Conservation (phyloP, 306 rosid genomes). For the Albizia julibrissin region DNA sequence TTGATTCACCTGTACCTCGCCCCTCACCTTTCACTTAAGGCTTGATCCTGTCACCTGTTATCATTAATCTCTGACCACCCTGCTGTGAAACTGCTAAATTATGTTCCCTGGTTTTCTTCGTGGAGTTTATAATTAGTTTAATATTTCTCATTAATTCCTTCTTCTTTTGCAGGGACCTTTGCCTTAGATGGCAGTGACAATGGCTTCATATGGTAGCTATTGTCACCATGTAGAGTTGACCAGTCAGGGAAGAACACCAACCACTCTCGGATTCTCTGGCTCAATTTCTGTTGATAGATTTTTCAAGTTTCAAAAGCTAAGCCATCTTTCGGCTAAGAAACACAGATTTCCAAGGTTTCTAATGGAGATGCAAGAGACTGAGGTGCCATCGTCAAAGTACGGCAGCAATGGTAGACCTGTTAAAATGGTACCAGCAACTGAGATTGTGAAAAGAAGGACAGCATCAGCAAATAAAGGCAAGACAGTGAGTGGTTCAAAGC, state of each 20-base stretch:
- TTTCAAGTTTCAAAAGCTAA: conserved; percentile 38
- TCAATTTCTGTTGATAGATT: conserved; percentile 53
- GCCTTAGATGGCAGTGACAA: conserved; percentile 57
- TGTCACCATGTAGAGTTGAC: conserved; percentile 47
- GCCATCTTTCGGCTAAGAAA: conserved; percentile 26
- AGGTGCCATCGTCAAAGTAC: conserved; percentile 49
- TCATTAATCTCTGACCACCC: background rate
- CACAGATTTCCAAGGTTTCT: conserved; percentile 36
- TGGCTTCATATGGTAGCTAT: conserved; percentile 68
- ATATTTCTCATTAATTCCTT: conserved; percentile 15
- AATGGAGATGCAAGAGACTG: conserved; percentile 62
- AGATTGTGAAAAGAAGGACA: conserved; percentile 54
- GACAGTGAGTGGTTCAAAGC: conserved; percentile 57
- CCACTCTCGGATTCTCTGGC: conserved; percentile 60
- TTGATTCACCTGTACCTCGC: background rate
- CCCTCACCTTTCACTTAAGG: background rate
- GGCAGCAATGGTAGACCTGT: conserved; percentile 72
- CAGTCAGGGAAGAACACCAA: conserved; percentile 43
- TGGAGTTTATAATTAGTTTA: background rate
- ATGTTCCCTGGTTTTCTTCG: background rate
- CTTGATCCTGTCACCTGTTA: background rate
- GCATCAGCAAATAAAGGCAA: conserved; percentile 45
- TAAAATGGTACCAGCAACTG: conserved; percentile 81
- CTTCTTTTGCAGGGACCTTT: conserved; percentile 23
- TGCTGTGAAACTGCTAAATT: background rate